A percentile compares a stretch with the other conserved stretches of the same genome.
Conservation (phyloP, 352 stramenopile genomes). For the Phytophthora cactorum region DNA sequence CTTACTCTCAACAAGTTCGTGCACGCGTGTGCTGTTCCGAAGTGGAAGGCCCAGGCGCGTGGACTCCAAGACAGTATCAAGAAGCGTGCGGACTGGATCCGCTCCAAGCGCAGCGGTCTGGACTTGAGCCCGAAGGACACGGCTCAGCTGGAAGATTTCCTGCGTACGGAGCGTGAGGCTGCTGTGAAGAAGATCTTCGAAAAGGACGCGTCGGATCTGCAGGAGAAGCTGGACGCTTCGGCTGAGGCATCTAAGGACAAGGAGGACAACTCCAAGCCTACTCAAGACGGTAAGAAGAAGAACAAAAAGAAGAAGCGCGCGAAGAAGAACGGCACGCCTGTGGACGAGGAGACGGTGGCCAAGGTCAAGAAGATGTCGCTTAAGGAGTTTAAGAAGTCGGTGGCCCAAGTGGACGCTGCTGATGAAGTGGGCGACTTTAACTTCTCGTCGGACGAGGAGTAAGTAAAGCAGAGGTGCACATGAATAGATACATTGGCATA, state of each 20-base stretch:
- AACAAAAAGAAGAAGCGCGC: constrained; percentile 43
- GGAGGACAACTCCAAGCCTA: constrained; percentile 32
- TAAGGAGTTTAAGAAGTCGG: constrained; percentile 82
- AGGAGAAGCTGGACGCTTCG: constrained; percentile 76
- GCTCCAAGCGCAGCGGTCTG: constrained; percentile 91
- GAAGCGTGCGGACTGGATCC: constrained; percentile 83
- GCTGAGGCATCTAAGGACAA: constrained; percentile 52
- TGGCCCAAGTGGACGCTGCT: constrained; percentile 69
- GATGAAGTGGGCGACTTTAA: constrained; percentile 83
- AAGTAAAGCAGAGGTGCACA: constrained; percentile 18
- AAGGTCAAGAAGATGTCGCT: constrained; percentile 87
- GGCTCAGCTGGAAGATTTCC: constrained; percentile 87
- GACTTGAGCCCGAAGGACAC: constrained; percentile 88
- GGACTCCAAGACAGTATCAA: constrained; percentile 74
- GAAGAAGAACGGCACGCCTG: constrained; percentile 37
- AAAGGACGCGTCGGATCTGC: constrained; percentile 61
- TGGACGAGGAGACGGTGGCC: constrained; percentile 70
- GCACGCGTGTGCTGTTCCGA: constrained; percentile 73
- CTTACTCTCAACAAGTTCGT: constrained; percentile 92
- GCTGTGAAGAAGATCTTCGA: constrained; percentile 89
- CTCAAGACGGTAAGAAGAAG: constrained; percentile 42
- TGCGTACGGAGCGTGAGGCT: constrained; percentile 79
- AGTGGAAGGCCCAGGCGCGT: constrained; percentile 79
- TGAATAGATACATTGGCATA: constrained; percentile 32
- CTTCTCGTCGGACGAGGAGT: constrained; percentile 80